Evolutionary conservation across 2,329 filamentous ascomycete genomes (phyloP).

Genomic region (Aphanoascus verrucosus): DNA sequence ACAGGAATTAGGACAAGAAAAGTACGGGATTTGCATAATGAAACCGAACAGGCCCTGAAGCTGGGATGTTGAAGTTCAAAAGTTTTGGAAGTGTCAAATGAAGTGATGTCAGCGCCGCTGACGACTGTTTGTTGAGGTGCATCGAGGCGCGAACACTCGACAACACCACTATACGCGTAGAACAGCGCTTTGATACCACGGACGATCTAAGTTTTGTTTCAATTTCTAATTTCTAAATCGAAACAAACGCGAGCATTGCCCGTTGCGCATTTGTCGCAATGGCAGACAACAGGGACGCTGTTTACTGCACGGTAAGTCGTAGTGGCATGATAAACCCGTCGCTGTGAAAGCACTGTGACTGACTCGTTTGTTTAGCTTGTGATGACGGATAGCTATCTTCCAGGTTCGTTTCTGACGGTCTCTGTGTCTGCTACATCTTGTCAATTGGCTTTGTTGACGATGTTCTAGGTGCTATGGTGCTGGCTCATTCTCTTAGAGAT

Average conservation of each 20-base stretch:
- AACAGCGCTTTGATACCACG: neutral
- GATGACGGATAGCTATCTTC: constrained; percentile 82
- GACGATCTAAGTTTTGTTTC: neutral
- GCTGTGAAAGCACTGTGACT: constrained; percentile 3
- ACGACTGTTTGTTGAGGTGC: neutral
- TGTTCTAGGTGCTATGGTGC: constrained; percentile 67
- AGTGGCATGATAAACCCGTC: neutral
- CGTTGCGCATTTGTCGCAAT: constrained; percentile 21
- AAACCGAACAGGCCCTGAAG: no score
- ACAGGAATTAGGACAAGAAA: no score
- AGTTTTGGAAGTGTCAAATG: no score
- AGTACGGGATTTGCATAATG: no score
- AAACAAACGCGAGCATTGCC: neutral
- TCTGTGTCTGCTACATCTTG: neutral
- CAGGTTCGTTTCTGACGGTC: constrained; percentile 49
- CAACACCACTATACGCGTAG: neutral
- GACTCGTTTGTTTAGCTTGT: constrained; percentile 54
- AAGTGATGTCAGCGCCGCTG: neutral
- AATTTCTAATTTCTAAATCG: neutral
- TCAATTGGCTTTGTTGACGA: constrained; percentile 2
- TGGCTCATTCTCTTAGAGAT: constrained; percentile 91
- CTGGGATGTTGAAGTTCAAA: no score
- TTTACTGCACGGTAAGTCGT: constrained; percentile 55
- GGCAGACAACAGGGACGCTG: constrained; percentile 43
- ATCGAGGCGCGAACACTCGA: constrained; percentile 4